Evolutionary conservation across 345 rosid genomes (phyloP), one percentile per base, ranked within the genome.

Genomic region (Hibiscus tridactylites): DNA sequence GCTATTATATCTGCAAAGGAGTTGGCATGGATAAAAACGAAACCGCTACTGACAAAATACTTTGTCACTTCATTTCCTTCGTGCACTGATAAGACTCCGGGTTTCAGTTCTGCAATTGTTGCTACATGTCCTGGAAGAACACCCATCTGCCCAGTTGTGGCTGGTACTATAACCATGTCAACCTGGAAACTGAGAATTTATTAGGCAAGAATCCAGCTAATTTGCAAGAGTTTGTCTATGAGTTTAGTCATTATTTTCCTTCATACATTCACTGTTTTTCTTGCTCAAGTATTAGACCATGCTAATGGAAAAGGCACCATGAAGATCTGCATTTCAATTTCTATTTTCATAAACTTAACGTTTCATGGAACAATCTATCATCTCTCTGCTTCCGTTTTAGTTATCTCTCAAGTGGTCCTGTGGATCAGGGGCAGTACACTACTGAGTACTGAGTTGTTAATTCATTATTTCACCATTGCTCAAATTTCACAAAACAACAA

Each of bases 61-160:
- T 86, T 88, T 7, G 77, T 80, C 17, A 61, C 65, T 53, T 86
- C 76, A 57, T 71, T 86, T 26, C 84, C 93, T 77, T 86, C 88
- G 59, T 88, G 90, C 71, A 88, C 93, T 3, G 93, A 82, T 69
- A 88, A 61, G 17, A 86, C 74, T 4, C 90, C 89, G 9, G 90
- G 93, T 74, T 85, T 86, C 65, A 86, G 71, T 79, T 86, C 93
- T 37, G 93, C 78, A 67, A 88, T 83, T 13, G 89, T 82, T 0
- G 88, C 74, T 4, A 82, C 90, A 63, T 86, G 88, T 49, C 88
- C 87, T 1, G 90, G 90, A 67, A 88, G 75, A 71, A 86, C 87
- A 71, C 90, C 93, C 88, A 86, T 86, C 29, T 88, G 89, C 58
- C 88, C 88, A 0, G 86, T 83, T 56, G 90, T 85, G 64, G 93